Percentiles rank a stretch among this genome's conserved stretches.
Conservation (phyloP, 768 basidiomycete genomes). For the Boletus coccyginus region DNA sequence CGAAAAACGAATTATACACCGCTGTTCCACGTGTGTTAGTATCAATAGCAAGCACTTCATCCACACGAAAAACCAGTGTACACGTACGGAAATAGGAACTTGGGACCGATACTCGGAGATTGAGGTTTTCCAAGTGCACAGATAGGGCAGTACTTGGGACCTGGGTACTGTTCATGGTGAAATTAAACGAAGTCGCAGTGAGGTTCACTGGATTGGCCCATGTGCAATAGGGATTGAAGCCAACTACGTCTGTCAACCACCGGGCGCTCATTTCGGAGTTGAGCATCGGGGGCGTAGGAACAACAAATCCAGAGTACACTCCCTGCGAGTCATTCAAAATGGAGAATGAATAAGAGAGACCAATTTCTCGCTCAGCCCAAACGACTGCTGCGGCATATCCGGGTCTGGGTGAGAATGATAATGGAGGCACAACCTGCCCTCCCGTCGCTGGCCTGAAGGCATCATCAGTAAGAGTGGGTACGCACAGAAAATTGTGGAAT, state of each 20-base stretch:
- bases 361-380: slow-evolving; percentile 17
- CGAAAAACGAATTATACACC: slow-evolving; percentile 1
- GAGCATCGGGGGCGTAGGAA: slow-evolving; percentile 9
- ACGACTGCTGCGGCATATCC: slow-evolving; percentile 11
- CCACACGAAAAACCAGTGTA: neutral
- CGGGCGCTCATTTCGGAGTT: slow-evolving; percentile 16
- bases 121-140: slow-evolving; percentile 1
- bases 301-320: slow-evolving; percentile 5
- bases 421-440: neutral
- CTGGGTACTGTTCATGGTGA: slow-evolving; percentile 13
- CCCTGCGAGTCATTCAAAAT: slow-evolving; percentile 10
- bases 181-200: slow-evolving; percentile 12
- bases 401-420: slow-evolving; percentile 5
- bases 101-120: slow-evolving; percentile 14
- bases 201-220: slow-evolving; percentile 21
- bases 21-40: neutral
- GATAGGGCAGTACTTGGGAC: slow-evolving; percentile 1
- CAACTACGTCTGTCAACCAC: slow-evolving; percentile 24
- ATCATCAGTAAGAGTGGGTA: neutral
- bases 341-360: slow-evolving; percentile 12
- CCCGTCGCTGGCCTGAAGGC: slow-evolving; percentile 7
- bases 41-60: neutral
- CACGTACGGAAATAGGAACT: slow-evolving; percentile 16
- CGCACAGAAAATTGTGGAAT: neutral
- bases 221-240: slow-evolving; percentile 20